Evolutionary conservation across 805 yeast genomes (phyloP), one percentile per base, ranked within the genome.

Genomic region (Saturnispora hagleri): DNA sequence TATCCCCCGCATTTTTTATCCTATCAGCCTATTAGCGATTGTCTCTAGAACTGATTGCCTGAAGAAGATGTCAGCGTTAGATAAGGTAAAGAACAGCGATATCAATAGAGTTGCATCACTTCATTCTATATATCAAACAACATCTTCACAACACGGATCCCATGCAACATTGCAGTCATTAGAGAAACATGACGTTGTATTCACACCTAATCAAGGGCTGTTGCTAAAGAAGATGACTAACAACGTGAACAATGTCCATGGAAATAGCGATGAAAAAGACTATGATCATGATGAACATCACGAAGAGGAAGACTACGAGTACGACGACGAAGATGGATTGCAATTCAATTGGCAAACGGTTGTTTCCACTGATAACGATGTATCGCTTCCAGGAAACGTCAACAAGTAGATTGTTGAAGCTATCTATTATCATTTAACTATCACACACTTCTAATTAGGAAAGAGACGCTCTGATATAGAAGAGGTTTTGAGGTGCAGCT

Each of bases 291-390:
- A 27, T 9, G 51, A 49, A 10, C 33, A 34, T 18, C 17, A 24
- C 8, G 51, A 43, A 5, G 43, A 35, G 13, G 47, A 49, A 10
- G 47, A 43, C 18, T 38, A 38, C 9, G 43, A 24, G 10, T 26
- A 24, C 15, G 47, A 49, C 6, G 47, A 35, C 22, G 51, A 49
- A 7, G 51, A 43, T 18, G 51, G 33, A 9, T 28, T 49, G 10
- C 51, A 49, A 43, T 33, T 49, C 35, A 49, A 43, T n/a, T 49
- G 51, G 51, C 51, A 49, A 43, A 49, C 51, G 4, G 47, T 49
- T 26, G 51, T 49, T 35, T 41, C 46, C 12, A 49, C 51, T 18
- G 36, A 44, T 36, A 49, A 49, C 28, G 51, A 49, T n/a, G 51
- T 49, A 34, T 49, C 51, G 10, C 36, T 49, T 17, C 9, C 47